phyloP scores from a whole-genome alignment of 2,329 filamentous ascomycete species.

The Taxawa tesnikishii region DNA sequence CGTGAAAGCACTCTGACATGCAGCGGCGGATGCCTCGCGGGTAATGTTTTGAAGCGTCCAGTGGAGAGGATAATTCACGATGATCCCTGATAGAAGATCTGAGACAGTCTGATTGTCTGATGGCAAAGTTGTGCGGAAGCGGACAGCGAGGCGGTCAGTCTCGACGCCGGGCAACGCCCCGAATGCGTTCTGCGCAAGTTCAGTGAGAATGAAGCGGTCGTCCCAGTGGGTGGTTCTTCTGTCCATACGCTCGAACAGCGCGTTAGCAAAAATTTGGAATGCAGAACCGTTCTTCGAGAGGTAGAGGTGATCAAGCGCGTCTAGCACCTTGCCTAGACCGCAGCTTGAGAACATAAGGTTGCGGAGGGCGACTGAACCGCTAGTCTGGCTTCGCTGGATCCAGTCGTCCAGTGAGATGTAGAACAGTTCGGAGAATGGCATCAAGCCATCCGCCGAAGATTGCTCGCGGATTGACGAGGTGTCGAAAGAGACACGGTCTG shows the following conservation, averaged over 20 bases:
- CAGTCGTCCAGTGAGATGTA: slow-evolving; percentile 58
- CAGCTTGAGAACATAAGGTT: slow-evolving; percentile 56
- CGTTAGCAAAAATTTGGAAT: slow-evolving; percentile 51
- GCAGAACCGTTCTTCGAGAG: slow-evolving; percentile 62
- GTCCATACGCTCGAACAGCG: slow-evolving; percentile 67
- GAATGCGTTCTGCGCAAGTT: slow-evolving; percentile 63
- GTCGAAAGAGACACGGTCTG: slow-evolving; percentile 1
- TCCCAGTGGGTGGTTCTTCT: slow-evolving; percentile 50
- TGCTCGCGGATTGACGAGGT: not conserved
- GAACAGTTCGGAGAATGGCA: slow-evolving; percentile 65
- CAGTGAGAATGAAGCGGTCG: slow-evolving; percentile 70
- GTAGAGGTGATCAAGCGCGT: slow-evolving; percentile 60
- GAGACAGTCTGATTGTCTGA: not conserved
- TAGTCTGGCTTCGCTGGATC: slow-evolving; percentile 62
- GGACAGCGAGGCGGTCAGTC: slow-evolving; percentile 12
- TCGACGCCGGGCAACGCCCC: slow-evolving; percentile 40
- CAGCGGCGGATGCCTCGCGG: slow-evolving; percentile 46
- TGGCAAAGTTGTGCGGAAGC: not conserved
- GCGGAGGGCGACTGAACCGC: slow-evolving; percentile 55
- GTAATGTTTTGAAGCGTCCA: slow-evolving; percentile 62
- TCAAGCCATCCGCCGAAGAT: slow-evolving; percentile 6
- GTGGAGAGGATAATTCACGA: slow-evolving; percentile 46
- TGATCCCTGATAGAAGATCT: slow-evolving; percentile 44
- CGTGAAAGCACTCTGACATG: slow-evolving; percentile 62
- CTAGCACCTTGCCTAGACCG: slow-evolving; percentile 51